phyloP scores from a whole-genome alignment of 192 early-diverging fungal genomes.

The Rhizoclosmatium sp. region DNA sequence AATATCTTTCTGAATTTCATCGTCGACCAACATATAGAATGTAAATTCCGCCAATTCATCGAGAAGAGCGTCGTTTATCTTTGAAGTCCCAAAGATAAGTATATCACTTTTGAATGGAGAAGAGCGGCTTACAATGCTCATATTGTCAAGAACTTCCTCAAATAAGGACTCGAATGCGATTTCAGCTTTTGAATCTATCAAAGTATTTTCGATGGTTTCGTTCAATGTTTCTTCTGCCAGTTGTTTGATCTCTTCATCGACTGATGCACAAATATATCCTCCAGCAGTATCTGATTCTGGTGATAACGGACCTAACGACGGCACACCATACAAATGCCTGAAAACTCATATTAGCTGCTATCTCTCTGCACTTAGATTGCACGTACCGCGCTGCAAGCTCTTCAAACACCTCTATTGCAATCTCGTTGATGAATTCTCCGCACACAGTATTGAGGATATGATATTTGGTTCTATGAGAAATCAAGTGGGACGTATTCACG shows the following conservation, averaged over 20 bases:
- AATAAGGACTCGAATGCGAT: constrained; percentile 22
- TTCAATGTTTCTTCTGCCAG: constrained; percentile 16
- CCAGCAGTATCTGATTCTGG: constrained; percentile 15
- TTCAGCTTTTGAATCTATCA: not conserved
- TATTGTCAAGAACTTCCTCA: constrained; percentile 4
- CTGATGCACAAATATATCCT: constrained; percentile 8
- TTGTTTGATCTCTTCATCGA: constrained; percentile 10
- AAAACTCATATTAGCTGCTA: not conserved
- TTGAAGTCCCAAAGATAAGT: not conserved
- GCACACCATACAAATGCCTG: constrained; percentile 10
- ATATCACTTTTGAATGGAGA: not conserved
- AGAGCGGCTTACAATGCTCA: constrained; percentile 2
- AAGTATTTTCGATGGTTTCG: constrained; percentile 5
- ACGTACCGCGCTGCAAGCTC: not conserved
- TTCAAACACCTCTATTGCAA: not conserved
- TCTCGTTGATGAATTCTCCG: constrained; percentile 10
- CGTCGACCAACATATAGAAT: constrained; percentile 15
- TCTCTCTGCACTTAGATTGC: not conserved
- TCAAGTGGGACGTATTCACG: not conserved
- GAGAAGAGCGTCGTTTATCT: constrained; percentile 19
- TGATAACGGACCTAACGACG: not conserved
- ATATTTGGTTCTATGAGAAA: constrained; percentile 27
- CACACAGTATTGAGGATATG: constrained; percentile 14
- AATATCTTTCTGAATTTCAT: constrained; percentile 23
- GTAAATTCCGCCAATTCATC: constrained; percentile 15